phyloP scores from a whole-genome alignment of 2,329 filamentous ascomycete species.

The Cercospora citrullina region DNA sequence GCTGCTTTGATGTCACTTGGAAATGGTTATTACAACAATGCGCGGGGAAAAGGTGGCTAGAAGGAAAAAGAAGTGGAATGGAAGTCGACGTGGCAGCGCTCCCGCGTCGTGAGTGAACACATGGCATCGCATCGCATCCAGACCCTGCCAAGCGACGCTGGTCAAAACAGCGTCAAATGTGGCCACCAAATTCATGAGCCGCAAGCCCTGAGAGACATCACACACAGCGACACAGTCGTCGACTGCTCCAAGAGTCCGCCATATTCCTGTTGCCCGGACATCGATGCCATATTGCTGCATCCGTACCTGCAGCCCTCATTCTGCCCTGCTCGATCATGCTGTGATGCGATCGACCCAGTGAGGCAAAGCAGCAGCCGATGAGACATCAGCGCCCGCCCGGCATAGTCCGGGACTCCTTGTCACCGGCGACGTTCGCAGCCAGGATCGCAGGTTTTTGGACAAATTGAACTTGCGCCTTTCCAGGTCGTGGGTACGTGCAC shows the following conservation, averaged over 20 bases:
- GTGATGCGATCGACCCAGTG: background rate
- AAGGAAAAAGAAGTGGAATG: background rate
- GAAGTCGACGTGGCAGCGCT: background rate
- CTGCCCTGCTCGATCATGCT: background rate
- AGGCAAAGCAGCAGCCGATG: background rate
- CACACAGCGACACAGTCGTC: background rate
- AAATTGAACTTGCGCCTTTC: background rate
- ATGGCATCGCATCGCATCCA: constrained; percentile 2
- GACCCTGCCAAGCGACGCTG: background rate
- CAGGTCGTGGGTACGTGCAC: too few relatives aligned
- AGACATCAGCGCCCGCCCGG: background rate
- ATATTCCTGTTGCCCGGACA: background rate
- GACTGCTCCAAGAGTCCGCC: background rate
- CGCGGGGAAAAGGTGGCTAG: background rate
- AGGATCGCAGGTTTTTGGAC: background rate
- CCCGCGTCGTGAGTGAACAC: background rate
- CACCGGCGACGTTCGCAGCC: background rate
- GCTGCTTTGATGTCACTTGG: background rate
- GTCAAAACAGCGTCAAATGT: background rate
- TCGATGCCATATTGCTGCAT: background rate
- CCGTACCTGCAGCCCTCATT: background rate
- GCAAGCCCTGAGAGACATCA: background rate
- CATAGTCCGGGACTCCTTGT: background rate
- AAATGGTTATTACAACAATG: background rate
- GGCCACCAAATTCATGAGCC: background rate